Percentiles rank a stretch among this genome's conserved stretches.
These are phyloP conservation scores for Boletus tylopilopsis DNA, from an alignment of 768 basidiomycete species.

Conservation along the genomic window DNA sequence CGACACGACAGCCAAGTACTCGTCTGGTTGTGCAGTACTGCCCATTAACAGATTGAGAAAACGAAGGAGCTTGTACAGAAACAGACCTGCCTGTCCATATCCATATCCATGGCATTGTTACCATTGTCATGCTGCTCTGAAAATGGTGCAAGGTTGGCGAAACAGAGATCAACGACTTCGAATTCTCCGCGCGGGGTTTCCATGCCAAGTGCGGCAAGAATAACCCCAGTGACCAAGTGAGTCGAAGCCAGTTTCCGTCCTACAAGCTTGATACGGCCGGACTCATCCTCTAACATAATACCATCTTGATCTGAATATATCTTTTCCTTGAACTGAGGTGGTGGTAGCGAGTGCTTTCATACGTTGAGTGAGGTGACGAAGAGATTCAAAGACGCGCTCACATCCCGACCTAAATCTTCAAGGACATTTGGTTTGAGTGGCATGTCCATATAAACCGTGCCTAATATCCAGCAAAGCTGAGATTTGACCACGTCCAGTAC, in stretches of 20 bases:
- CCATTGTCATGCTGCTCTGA: slow-evolving; percentile 20
- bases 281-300: slow-evolving; percentile 94
- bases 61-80: neutral
- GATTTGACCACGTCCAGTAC: slow-evolving; percentile 87
- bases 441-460: slow-evolving; percentile 99
- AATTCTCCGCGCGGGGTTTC: slow-evolving; percentile 91
- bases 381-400: slow-evolving; percentile 40
- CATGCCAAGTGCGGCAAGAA: slow-evolving; percentile 85
- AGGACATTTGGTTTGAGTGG: slow-evolving; percentile 97
- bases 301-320: slow-evolving; percentile 74
- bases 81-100: slow-evolving; percentile 56
- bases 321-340: slow-evolving; percentile 73
- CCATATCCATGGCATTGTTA: slow-evolving; percentile 61
- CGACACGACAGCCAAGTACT: slow-evolving; percentile 84
- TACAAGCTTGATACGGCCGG: slow-evolving; percentile 84
- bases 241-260: slow-evolving; percentile 63
- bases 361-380: slow-evolving; percentile 3
- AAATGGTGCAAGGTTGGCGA: slow-evolving; percentile 70
- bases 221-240: slow-evolving; percentile 84
- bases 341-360: slow-evolving; percentile 79
- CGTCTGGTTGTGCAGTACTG: slow-evolving; percentile 37
- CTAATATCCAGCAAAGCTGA: slow-evolving; percentile 84
- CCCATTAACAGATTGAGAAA: slow-evolving; percentile 7
- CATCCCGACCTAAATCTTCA: slow-evolving; percentile 90
- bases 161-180: slow-evolving; percentile 88